phyloP scores from a whole-genome alignment of 805 yeast species.

The Pichia paraexigua region DNA sequence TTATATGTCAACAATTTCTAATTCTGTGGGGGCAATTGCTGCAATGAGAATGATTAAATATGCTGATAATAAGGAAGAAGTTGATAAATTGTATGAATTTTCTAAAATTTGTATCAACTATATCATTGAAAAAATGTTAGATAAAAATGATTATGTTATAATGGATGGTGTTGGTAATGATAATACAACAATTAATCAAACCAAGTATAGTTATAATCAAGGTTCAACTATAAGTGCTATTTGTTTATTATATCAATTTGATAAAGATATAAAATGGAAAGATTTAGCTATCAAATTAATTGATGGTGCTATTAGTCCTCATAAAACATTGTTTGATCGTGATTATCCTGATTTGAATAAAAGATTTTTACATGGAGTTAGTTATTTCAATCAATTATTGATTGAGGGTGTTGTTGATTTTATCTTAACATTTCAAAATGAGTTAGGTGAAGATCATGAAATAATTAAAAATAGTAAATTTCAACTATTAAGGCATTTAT shows the following conservation, averaged over 20 bases:
- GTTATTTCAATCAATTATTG: slow-evolving; percentile 55
- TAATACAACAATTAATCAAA: slow-evolving; percentile 35
- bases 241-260: slow-evolving; percentile 40
- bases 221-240: slow-evolving; percentile 58
- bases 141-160: slow-evolving; percentile 46
- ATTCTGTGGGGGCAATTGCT: slow-evolving; percentile 57
- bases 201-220: slow-evolving; percentile 60
- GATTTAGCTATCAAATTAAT: slow-evolving; percentile 41
- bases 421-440: slow-evolving; percentile 32
- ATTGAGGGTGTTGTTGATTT: slow-evolving; percentile 66
- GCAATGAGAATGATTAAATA: slow-evolving; percentile 55
- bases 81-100: slow-evolving; percentile 41
- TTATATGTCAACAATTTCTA: slow-evolving; percentile 44
- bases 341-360: slow-evolving; percentile 44
- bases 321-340: slow-evolving; percentile 52
- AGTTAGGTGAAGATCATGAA: slow-evolving; percentile 30
- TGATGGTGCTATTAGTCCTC: slow-evolving; percentile 49
- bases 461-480: slow-evolving; percentile 27
- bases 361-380: slow-evolving; percentile 57
- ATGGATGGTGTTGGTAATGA: slow-evolving; percentile 52
- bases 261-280: slow-evolving; percentile 45
- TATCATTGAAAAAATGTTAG: slow-evolving; percentile 45
- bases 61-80: slow-evolving; percentile 34
- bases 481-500: slow-evolving; percentile 47
- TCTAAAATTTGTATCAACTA: slow-evolving; percentile 55